These are phyloP conservation scores for Aspergillus bertholletiae DNA, from an alignment of 495 filamentous ascomycete genomes.

Conservation along the genomic window DNA sequence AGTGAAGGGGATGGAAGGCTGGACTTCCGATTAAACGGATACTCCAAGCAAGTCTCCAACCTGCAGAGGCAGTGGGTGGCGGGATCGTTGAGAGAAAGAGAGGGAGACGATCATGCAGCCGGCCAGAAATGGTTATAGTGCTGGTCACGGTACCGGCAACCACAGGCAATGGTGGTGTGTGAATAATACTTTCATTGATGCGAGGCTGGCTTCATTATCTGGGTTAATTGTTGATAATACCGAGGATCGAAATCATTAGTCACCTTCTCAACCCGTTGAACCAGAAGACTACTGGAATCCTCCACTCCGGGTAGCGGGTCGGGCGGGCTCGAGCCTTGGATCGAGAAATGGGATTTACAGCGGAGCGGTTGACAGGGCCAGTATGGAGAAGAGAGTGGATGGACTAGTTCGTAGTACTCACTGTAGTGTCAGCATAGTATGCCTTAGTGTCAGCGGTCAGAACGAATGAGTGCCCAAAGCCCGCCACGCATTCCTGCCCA, in stretches of 20 bases:
- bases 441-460: constrained; percentile 1
- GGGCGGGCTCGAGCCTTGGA: constrained; percentile 5
- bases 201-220: neutral
- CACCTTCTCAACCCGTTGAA: neutral
- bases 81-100: neutral
- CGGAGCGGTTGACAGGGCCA: neutral
- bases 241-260: neutral
- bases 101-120: constrained; percentile 11
- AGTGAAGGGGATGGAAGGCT: neutral
- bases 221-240: neutral
- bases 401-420: neutral
- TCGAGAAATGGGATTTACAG: neutral
- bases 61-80: neutral
- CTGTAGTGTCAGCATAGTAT: neutral
- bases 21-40: neutral
- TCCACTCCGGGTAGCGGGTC: constrained; percentile 2
- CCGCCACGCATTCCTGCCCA: constrained; percentile 43
- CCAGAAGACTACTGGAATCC: neutral
- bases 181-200: neutral
- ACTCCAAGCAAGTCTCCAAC: neutral
- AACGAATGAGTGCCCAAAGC: constrained; percentile 31
- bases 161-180: neutral
- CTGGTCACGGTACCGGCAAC: neutral
- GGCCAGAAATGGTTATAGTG: constrained; percentile 3
- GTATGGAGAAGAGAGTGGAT: neutral